Percentiles rank a stretch among this genome's conserved stretches.
Conservation (phyloP, 352 stramenopile genomes). For the Blastocystis sp. region DNA sequence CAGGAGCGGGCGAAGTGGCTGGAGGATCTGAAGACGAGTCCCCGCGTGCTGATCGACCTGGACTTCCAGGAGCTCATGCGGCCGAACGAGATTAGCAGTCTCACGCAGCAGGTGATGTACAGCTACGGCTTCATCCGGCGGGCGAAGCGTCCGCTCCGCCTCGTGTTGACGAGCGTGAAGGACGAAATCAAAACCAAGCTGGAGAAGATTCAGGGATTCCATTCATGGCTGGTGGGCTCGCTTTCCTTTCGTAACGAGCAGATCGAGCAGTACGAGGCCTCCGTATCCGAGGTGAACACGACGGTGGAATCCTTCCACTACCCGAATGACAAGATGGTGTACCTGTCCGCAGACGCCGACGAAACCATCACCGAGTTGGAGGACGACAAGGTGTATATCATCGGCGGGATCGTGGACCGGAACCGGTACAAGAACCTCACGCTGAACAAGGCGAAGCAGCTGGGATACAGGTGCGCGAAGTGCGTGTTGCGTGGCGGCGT, state of each 20-base stretch:
- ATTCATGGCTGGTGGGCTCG: conserved; percentile 58
- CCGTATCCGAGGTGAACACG: conserved; percentile 76
- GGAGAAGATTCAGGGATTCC: conserved; percentile 85
- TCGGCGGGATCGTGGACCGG: conserved; percentile 92
- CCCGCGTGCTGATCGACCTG: conserved; percentile 86
- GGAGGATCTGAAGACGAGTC: conserved; percentile 81
- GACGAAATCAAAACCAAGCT: conserved; percentile 81
- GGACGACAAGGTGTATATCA: conserved; percentile 88
- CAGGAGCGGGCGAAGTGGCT: conserved; percentile 71
- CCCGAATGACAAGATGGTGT: conserved; percentile 79
- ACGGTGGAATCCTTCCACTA: conserved; percentile 10
- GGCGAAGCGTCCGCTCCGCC: conserved; percentile 72
- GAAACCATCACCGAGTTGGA: conserved; percentile 84
- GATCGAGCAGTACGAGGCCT: conserved; percentile 76
- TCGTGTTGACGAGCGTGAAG: conserved; percentile 72
- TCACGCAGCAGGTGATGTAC: conserved; percentile 89
- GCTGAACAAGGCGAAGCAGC: conserved; percentile 83
- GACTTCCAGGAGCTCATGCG: conserved; percentile 88
- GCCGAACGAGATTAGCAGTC: conserved; percentile 85
- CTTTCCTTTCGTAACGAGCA: not conserved
- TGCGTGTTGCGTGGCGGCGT: not conserved
- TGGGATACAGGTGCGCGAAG: conserved; percentile 86
- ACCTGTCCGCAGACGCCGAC: conserved; percentile 88
- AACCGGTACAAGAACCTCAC: conserved; percentile 90
- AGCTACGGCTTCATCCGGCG: conserved; percentile 76